Evolutionary conservation across 1,139 yeast species (phyloP).

Genomic region (Yamadazyma diospyri): DNA sequence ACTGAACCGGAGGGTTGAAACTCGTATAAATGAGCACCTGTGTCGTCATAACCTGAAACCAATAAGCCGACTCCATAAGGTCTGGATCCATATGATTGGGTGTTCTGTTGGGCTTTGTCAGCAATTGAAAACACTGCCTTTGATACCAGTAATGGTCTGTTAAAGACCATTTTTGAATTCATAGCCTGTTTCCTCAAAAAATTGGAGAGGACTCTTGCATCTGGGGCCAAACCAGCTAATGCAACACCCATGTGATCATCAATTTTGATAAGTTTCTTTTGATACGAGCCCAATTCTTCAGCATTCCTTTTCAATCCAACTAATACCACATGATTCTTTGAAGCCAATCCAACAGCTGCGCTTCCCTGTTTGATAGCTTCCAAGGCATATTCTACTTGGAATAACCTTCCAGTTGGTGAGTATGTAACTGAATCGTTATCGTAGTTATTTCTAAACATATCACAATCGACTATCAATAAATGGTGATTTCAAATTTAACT

Average conservation of each 20-base stretch:
- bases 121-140: conserved; percentile 86
- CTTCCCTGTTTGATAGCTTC: conserved; percentile 98
- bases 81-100: conserved; percentile 93
- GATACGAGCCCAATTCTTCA: conserved; percentile 95
- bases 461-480: no score
- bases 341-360: conserved; percentile 91
- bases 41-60: conserved; percentile 88
- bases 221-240: conserved; percentile 96
- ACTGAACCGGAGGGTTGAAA: conserved; percentile 96
- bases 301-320: conserved; percentile 95
- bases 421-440: conserved; percentile 97
- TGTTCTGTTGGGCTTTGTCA: conserved; percentile 94
- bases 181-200: conserved; percentile 89
- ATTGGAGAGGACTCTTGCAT: conserved; percentile 89
- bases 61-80: conserved; percentile 97
- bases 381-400: conserved; percentile 92
- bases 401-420: conserved; percentile 95
- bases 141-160: conserved; percentile 82
- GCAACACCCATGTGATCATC: conserved; percentile 95
- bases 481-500: not conserved
- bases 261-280: conserved; percentile 85
- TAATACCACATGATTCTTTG: conserved; percentile 81
- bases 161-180: conserved; percentile 80
- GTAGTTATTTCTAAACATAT: conserved; percentile 91
- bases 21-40: conserved; percentile 92